These are phyloP conservation scores for Ophiostoma ulmi DNA, from an alignment of 2,329 filamentous ascomycete genomes.

Conservation along the genomic window DNA sequence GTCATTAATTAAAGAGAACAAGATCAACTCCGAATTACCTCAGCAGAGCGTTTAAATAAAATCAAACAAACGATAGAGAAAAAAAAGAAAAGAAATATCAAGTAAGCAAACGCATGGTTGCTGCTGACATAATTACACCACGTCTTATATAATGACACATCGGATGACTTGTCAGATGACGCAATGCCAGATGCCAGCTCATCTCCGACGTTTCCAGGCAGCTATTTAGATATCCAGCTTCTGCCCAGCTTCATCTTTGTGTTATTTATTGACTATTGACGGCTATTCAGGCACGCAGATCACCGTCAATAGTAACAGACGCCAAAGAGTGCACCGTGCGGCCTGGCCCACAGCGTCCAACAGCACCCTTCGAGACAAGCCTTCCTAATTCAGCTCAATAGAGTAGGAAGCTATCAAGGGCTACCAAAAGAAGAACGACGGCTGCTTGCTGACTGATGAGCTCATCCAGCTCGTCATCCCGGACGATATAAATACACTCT, in stretches of 20 bases:
- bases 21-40: not conserved
- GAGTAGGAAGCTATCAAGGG: not conserved
- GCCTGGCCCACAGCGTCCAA: constrained; percentile 1
- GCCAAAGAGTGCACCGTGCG: not conserved
- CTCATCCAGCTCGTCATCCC: constrained; percentile 12
- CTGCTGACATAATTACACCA: not conserved
- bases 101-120: not conserved
- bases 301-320: not conserved
- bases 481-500: not conserved
- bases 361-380: not conserved
- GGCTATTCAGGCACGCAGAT: no score
- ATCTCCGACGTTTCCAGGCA: constrained; percentile 8
- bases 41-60: not conserved
- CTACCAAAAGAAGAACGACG: not conserved
- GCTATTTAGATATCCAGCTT: not conserved
- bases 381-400: constrained; percentile 1
- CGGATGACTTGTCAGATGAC: constrained; percentile 5
- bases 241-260: not conserved
- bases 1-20: no score
- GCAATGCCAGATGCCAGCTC: not conserved
- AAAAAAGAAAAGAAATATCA: not conserved
- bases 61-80: not conserved
- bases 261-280: not conserved
- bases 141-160: not conserved
- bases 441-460: not conserved